Evolutionary conservation across 2,329 filamentous ascomycete species (phyloP).

Genomic region (Colletotrichum lentis): DNA sequence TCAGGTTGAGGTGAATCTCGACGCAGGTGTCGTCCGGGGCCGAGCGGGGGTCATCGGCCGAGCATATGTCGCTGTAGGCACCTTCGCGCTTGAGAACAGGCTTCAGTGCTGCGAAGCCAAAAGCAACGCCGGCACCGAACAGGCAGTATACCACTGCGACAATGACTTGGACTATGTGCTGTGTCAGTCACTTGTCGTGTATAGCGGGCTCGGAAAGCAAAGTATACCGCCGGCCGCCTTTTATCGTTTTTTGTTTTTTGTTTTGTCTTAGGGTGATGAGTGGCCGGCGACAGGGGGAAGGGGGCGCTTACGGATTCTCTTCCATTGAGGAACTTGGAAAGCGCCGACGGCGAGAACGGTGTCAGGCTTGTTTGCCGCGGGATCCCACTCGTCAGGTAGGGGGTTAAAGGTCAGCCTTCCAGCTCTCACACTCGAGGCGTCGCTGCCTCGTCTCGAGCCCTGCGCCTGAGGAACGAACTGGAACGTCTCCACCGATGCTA

Average conservation of each 20-base stretch:
- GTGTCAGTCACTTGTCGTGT: slow-evolving; percentile 2
- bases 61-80: slow-evolving; percentile 73
- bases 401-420: slow-evolving; percentile 64
- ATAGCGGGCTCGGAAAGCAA: background rate
- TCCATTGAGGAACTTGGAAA: slow-evolving; percentile 64
- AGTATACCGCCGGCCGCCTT: background rate
- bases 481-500: slow-evolving; percentile 63
- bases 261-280: background rate
- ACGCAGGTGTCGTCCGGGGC: slow-evolving; percentile 53
- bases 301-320: slow-evolving; percentile 57
- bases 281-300: background rate
- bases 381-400: slow-evolving; percentile 61
- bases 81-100: slow-evolving; percentile 78
- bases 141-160: slow-evolving; percentile 52
- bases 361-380: slow-evolving; percentile 50
- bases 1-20: slow-evolving; percentile 78
- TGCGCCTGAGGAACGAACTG: slow-evolving; percentile 51
- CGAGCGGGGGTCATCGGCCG: slow-evolving; percentile 41
- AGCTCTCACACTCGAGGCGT: slow-evolving; percentile 56
- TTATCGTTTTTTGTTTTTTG: too few relatives aligned
- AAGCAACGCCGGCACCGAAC: slow-evolving; percentile 71
- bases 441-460: slow-evolving; percentile 53
- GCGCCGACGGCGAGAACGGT: slow-evolving; percentile 59
- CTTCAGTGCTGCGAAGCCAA: slow-evolving; percentile 86
- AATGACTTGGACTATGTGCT: slow-evolving; percentile 48